Percentiles rank a stretch among this genome's conserved stretches.
phyloP scores from a whole-genome alignment of 225 moss, liverwort and hornwort genomes.

The Physcomitrium patens region DNA sequence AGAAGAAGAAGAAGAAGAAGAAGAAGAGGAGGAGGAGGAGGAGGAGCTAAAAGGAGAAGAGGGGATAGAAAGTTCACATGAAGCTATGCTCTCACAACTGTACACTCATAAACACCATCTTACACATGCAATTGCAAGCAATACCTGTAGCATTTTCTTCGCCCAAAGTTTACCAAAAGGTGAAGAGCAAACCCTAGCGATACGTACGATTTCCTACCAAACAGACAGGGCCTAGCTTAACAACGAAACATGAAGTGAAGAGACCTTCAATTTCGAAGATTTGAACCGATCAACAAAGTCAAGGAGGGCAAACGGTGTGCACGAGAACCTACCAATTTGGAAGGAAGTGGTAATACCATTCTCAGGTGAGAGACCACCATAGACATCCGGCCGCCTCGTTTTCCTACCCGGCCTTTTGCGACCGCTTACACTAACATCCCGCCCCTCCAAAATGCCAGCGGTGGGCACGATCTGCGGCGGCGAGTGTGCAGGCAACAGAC shows the following conservation, averaged over 20 bases:
- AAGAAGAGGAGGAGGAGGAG: no score
- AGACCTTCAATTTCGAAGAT: conserved; percentile 4
- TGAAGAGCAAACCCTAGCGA: conserved; percentile 43
- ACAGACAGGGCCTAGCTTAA: neutral
- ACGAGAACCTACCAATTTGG: conserved; percentile 43
- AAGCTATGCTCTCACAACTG: neutral
- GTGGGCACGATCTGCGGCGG: conserved; percentile 35
- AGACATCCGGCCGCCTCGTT: conserved; percentile 47
- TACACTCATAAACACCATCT: neutral
- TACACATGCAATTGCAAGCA: neutral
- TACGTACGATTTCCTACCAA: conserved; percentile 1
- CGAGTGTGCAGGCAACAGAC: conserved; percentile 37
- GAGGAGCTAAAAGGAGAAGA: no score
- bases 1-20: neutral
- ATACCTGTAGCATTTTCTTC: neutral
- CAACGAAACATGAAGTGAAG: neutral
- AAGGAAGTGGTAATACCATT: conserved; percentile 44
- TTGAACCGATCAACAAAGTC: neutral
- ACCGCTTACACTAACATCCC: conserved; percentile 47
- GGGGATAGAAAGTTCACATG: neutral
- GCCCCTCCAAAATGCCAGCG: conserved; percentile 30
- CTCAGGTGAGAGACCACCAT: conserved; percentile 55
- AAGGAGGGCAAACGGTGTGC: conserved; percentile 8
- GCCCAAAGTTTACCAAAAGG: neutral
- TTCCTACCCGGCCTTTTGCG: conserved; percentile 57